Base-by-base conservation (phyloP, 805 yeast genomes). In the Wickerhamomyces canadensis region DNA sequence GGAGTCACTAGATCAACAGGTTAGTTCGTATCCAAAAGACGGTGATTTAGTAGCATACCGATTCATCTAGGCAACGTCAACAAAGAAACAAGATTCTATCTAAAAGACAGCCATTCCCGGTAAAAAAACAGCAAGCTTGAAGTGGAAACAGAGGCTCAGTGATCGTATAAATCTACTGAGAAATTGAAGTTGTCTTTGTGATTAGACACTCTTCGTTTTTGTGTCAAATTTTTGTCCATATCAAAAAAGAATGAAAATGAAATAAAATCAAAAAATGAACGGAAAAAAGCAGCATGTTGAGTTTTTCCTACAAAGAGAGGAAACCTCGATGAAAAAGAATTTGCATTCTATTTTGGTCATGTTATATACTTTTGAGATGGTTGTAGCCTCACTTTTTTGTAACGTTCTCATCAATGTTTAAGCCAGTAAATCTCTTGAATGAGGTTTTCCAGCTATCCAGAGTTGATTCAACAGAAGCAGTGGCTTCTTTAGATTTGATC, bases 351-450 rank as follows among this genome's bases (percentile, higher is more conserved):
- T 29, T 14, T 18, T 14, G 24, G 14, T 11, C 15, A 15, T 27
- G 17, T 29, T 4, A 8, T 7, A 10, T 19, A 6, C 13, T 4
- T 4, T 29, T 5, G 13, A 11, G 15, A 8, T 23, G 14, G n/a
- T 14, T 17, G 21, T 23, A 22, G 36, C 40, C n/a, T 38, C 55
- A 58, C 50, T 63, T 72, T 54, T 72, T 75, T 22, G 78, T 70
- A 15, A 77, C 82, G 26, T 73, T 78, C 41, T 74, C 82, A 41
- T 76, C 82, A 21, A 82, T 57, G 50, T 79, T 76, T 58, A 84
- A 65, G 5, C 91, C 91, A n/a, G 89, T 80, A 46, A 68, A 68
- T 54, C 19, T 54, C 49, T 37, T 64, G 60, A 31, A 76, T 44
- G 26, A 52, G 42, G 36, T 59, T 48, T 47, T 62, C 58, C 44